Conservation (phyloP, 257 asterid genomes). For the Nicotiana otophora region DNA sequence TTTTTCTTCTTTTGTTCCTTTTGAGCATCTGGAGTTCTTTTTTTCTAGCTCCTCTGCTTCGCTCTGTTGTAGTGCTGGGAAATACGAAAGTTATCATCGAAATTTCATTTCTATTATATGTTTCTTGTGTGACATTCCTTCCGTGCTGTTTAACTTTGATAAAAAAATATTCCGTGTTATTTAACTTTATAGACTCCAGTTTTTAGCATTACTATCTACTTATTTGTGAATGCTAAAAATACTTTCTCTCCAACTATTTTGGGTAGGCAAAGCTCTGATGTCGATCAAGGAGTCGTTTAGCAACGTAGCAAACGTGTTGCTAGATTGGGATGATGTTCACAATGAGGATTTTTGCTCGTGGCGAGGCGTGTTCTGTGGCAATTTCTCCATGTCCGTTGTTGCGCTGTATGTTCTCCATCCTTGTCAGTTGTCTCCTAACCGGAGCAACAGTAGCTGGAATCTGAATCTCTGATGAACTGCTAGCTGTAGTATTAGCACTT, state of each 20-base stretch:
- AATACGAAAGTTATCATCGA: neutral
- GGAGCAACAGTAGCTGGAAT: neutral
- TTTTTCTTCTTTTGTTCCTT: neutral
- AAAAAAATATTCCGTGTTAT: neutral
- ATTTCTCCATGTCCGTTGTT: slow-evolving; percentile 64
- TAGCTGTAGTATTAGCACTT: neutral
- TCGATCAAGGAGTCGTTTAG: slow-evolving; percentile 79
- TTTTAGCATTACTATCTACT: neutral
- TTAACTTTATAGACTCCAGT: neutral
- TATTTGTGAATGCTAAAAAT: neutral
- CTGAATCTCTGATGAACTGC: neutral
- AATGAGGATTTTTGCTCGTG: slow-evolving; percentile 83
- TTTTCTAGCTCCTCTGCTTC: neutral
- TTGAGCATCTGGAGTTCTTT: neutral
- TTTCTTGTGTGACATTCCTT: neutral
- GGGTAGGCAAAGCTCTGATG: slow-evolving; percentile 72
- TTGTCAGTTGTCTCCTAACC: neutral
- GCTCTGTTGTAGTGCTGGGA: neutral
- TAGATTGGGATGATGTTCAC: slow-evolving; percentile 84
- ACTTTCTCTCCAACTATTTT: neutral
- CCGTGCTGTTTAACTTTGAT: neutral
- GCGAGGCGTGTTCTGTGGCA: slow-evolving; percentile 84
- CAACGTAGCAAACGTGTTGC: slow-evolving; percentile 70
- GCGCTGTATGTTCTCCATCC: slow-evolving; percentile 53
- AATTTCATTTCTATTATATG: neutral